These are phyloP conservation scores for Cucurbita pepo DNA, from an alignment of 306 rosid species.

Conservation along the genomic window DNA sequence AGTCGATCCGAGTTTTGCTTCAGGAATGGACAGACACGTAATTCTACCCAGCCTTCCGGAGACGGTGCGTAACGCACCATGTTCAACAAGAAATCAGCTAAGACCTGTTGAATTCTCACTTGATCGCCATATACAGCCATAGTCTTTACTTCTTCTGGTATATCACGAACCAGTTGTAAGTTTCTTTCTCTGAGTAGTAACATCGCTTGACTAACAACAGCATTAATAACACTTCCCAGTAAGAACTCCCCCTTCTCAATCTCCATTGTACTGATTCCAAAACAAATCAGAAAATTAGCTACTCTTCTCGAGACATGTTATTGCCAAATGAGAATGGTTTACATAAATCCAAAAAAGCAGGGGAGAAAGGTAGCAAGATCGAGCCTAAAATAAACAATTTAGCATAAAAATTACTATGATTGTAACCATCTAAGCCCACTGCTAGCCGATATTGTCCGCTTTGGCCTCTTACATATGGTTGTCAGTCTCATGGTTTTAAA, in stretches of 20 bases:
- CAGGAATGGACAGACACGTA: conserved; percentile 63
- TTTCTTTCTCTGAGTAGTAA: conserved; percentile 68
- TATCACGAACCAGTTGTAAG: conserved; percentile 84
- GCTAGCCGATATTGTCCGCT: too few species aligned
- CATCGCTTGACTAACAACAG: conserved; percentile 99
- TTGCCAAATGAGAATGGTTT: background rate
- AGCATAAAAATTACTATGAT: background rate
- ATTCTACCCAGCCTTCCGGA: conserved; percentile 95
- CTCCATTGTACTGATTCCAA: conserved; percentile 58
- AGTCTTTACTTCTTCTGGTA: conserved; percentile 92
- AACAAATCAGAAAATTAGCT: conserved; percentile 13
- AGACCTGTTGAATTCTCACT: conserved; percentile 75
- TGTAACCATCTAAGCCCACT: too few species aligned
- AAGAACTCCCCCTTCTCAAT: conserved; percentile 75
- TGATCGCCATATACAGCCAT: conserved; percentile 90
- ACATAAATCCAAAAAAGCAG: background rate
- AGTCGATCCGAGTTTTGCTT: conserved; percentile 44
- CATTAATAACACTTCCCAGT: conserved; percentile 80
- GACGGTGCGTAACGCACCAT: conserved; percentile 85
- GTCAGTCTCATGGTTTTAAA: too few species aligned
- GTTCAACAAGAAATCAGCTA: conserved; percentile 84
- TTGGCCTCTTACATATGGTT: too few species aligned
- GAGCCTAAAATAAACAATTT: background rate
- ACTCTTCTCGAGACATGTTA: conserved; percentile 2
- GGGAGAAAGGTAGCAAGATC: background rate